phyloP scores from a whole-genome alignment of 208 protist species.

The Crithidia fasciculata region DNA sequence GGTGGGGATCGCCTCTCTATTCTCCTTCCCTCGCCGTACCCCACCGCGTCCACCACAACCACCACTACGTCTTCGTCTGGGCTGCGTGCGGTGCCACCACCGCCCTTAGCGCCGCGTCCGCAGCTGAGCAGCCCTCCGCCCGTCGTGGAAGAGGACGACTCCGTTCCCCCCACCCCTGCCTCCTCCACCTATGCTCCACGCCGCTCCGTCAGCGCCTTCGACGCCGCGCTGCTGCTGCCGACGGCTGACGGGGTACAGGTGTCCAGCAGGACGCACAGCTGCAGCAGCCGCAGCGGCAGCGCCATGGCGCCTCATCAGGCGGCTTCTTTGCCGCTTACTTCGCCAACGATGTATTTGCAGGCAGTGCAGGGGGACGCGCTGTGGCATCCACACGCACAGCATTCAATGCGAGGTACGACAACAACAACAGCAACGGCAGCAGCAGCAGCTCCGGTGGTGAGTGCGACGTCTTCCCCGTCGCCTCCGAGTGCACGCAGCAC shows the following conservation, averaged over 20 bases:
- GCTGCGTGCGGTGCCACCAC: background rate
- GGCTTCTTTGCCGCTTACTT: background rate
- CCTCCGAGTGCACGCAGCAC: conserved; percentile 10
- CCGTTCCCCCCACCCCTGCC: conserved; percentile 2
- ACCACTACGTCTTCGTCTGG: background rate
- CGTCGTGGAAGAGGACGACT: conserved; percentile 10
- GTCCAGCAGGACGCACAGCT: conserved; percentile 16
- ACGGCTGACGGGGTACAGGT: background rate
- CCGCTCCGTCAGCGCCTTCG: conserved; percentile 18
- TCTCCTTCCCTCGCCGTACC: background rate
- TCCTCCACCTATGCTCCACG: conserved; percentile 9
- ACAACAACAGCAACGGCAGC: background rate
- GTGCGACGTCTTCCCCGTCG: background rate
- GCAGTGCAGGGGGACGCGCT: background rate
- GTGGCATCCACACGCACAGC: background rate
- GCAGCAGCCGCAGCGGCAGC: conserved; percentile 11
- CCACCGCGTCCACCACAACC: background rate
- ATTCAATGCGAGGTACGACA: background rate
- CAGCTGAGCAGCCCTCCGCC: background rate
- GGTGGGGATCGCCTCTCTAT: background rate
- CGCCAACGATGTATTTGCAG: background rate
- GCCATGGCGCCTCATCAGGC: background rate
- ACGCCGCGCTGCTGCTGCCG: background rate
- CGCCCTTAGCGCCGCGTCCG: too few species aligned
- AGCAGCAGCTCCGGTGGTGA: background rate